Evolutionary conservation across 106 monocot genomes (phyloP).

Genomic region (Dioscorea alata): DNA sequence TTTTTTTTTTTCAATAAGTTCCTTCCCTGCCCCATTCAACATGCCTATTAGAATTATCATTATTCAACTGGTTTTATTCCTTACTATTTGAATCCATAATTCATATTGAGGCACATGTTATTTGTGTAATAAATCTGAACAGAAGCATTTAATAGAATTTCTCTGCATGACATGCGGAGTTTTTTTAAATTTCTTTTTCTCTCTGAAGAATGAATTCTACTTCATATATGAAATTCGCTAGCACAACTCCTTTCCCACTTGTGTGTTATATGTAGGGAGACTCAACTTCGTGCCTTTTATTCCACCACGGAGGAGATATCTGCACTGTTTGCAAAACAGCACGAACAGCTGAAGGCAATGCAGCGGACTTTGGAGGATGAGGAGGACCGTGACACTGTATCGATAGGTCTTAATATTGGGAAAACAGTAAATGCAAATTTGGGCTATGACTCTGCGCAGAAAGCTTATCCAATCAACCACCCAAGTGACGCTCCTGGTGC

Average conservation of each 20-base stretch:
- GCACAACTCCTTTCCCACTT: neutral
- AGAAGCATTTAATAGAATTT: no score
- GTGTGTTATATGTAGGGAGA: constrained; percentile 55
- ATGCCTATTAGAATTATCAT: no score
- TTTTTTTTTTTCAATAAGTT: no score
- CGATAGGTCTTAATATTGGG: constrained; percentile 25
- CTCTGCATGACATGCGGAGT: no score
- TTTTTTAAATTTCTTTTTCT: no score
- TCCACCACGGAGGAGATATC: constrained; percentile 97
- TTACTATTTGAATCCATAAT: no score
- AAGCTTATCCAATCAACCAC: constrained; percentile 4
- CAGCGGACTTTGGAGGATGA: constrained; percentile 92
- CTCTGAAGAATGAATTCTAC: no score
- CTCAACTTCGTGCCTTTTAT: constrained; percentile 91
- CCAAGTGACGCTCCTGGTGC: constrained; percentile 26
- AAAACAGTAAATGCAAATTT: constrained; percentile 3
- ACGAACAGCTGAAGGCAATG: constrained; percentile 97
- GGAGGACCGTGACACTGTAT: constrained; percentile 63
- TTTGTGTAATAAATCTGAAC: no score
- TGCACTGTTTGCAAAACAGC: constrained; percentile 79
- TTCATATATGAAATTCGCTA: no score
- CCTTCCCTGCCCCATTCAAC: no score
- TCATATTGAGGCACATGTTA: no score
- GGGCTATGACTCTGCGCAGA: neutral
- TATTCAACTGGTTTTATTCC: no score